A percentile compares a stretch with the other conserved stretches of the same genome.
Evolutionary conservation across 345 rosid genomes (phyloP).

Genomic region (Arabis hirsuta): DNA sequence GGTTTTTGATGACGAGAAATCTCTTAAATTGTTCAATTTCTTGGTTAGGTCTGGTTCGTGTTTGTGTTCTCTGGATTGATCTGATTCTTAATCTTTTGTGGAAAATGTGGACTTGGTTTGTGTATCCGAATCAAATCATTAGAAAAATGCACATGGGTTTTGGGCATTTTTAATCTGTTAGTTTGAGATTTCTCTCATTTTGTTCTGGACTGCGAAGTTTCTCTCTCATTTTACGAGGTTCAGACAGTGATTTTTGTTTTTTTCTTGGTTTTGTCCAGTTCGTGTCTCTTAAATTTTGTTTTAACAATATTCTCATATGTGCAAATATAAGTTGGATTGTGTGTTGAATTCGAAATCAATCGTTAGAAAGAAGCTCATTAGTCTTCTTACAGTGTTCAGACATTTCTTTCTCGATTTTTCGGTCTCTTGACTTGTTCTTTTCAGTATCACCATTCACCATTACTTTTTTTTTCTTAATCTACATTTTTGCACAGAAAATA

Average conservation of each 20-base stretch:
- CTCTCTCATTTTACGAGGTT: background rate
- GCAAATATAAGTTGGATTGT: background rate
- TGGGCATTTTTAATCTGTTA: background rate
- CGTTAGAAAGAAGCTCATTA: background rate
- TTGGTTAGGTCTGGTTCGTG: background rate
- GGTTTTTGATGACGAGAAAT: conserved; percentile 3
- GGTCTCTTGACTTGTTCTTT: background rate
- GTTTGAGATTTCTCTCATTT: conserved; percentile 14
- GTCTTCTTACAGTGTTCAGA: background rate
- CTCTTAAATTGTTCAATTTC: conserved; percentile 5
- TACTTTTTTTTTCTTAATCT: background rate
- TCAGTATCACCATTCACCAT: background rate
- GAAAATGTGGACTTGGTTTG: conserved; percentile 22
- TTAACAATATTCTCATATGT: background rate
- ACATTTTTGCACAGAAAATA: conserved; percentile 30
- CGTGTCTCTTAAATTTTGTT: background rate
- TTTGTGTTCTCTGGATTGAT: background rate
- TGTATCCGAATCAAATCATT: conserved; percentile 24
- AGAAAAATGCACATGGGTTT: conserved; percentile 17
- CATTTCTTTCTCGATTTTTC: background rate
- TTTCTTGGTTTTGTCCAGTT: background rate
- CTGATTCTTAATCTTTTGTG: conserved; percentile 8
- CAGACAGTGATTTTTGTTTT: conserved; percentile 3
- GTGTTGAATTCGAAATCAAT: conserved; percentile 10
- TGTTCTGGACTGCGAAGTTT: background rate